Evolutionary conservation across 169 alveolate species (phyloP).

Genomic region (Toxoplasma gondii): DNA sequence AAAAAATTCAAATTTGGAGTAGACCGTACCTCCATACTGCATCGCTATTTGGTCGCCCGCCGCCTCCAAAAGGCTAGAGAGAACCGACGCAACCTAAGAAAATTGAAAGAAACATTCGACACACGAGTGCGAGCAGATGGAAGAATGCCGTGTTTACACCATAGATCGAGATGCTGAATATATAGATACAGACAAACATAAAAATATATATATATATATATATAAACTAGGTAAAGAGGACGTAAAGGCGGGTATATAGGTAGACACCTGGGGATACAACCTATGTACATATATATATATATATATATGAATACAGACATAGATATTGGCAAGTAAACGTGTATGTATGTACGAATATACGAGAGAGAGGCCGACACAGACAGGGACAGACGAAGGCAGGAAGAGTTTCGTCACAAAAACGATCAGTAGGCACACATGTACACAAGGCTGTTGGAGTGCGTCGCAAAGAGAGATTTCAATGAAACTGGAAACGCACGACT

Average conservation of each 20-base stretch:
- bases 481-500: no score
- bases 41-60: constrained; percentile 34
- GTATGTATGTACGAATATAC: background rate
- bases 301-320: background rate
- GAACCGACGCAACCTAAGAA: background rate
- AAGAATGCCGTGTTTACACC: background rate
- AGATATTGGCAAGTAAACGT: background rate
- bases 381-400: background rate
- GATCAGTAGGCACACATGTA: background rate
- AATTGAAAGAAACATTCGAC: background rate
- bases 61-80: constrained; percentile 30
- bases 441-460: no score
- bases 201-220: background rate
- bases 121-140: background rate
- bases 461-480: no score
- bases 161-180: background rate
- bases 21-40: constrained; percentile 40
- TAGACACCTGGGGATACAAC: background rate
- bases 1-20: no score
- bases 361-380: background rate
- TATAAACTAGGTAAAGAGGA: background rate
- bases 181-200: background rate
- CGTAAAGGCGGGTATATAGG: background rate
- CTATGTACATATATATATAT: background rate
- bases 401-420: background rate